Evolutionary conservation across 805 yeast genomes (phyloP), one percentile per base, ranked within the genome.

Genomic region (Schwanniomyces occidentalis): DNA sequence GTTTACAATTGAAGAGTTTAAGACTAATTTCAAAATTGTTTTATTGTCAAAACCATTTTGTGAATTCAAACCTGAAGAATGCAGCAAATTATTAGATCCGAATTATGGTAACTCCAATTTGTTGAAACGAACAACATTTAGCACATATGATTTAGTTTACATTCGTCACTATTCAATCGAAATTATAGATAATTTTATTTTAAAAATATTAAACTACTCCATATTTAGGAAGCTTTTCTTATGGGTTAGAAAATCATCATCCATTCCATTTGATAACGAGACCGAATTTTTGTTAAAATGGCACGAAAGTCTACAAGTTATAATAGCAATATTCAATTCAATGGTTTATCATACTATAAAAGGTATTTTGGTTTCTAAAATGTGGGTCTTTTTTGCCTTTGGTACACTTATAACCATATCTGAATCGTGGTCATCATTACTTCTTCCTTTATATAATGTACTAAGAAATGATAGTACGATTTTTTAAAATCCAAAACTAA

Each of bases 401-500:
- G 49, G 46, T 2, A 18, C 36, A 10, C 21, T 38, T 8, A 28
- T 45, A 3, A 42, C 52, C 1, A 19, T 51, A 12, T 23, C 24
- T 20, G 49, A 45, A 16, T 32, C 51, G 6, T 46, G 50, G 49
- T 28, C 29, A 9, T 20, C 41, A 5, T 26, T 45, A 8, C 10
- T 36, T 22, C 32, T 34, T 13, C 27, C 35, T 6, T n/a, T 44
- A 7, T 8, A 20, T 5, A 12, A 18, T 14, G 30, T 44, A 30
- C 8, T 25, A 21, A 19, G 34, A 24, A 14, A 24, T 19, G 14
- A 12, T 16, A 26, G 16, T 10, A 14, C 14, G 10, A 10, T 29
- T 19, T 24, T 16, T 24, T 41, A 54, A 39, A 51, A 56, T 6
- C 61, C 61, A 40, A 82, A 82, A 34, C 71, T 72, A 49, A 82